Evolutionary conservation across 345 rosid genomes (phyloP).

Genomic region (Camelina laxa): DNA sequence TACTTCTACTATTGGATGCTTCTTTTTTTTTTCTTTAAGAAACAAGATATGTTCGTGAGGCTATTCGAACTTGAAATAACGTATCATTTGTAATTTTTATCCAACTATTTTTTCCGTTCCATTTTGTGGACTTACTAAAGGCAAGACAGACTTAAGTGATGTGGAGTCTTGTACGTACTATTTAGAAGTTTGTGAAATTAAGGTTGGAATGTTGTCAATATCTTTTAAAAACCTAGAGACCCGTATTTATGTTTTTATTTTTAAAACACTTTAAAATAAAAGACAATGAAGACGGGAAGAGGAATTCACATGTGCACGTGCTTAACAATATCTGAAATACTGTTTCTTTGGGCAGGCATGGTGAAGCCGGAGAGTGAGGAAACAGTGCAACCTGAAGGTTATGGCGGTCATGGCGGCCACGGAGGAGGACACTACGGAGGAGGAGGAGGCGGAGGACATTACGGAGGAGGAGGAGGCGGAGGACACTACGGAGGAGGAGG

Average conservation of each 20-base stretch:
- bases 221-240: background rate
- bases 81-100: background rate
- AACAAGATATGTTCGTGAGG: background rate
- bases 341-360: background rate
- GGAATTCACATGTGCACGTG: background rate
- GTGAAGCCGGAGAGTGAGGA: slow-evolving; percentile 15
- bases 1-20: background rate
- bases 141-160: background rate
- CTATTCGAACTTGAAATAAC: background rate
- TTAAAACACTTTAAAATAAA: background rate
- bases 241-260: background rate
- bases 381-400: slow-evolving; percentile 23
- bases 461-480: background rate
- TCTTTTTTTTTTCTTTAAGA: background rate
- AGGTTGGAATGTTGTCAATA: background rate
- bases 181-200: background rate
- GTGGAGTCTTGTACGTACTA: background rate
- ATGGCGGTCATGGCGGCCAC: background rate
- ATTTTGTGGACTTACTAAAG: background rate
- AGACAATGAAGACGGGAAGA: background rate
- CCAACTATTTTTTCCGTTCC: background rate
- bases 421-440: background rate
- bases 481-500: background rate
- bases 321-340: slow-evolving; percentile 1
- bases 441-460: too few relatives aligned